Evolutionary conservation across 2,329 filamentous ascomycete genomes (phyloP).

Genomic region (Aspergillus ochraceus): DNA sequence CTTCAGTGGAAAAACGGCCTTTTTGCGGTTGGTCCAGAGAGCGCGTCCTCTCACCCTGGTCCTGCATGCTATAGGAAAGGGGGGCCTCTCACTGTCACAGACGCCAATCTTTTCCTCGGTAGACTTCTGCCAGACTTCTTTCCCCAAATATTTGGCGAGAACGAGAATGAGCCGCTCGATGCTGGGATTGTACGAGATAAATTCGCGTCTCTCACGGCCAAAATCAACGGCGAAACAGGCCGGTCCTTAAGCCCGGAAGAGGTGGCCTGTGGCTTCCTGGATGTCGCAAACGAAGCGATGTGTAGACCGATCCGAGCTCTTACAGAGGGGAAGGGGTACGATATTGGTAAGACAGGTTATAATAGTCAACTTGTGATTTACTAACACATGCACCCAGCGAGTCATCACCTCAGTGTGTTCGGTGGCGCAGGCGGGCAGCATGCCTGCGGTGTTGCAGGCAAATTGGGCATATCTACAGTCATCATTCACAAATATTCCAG

Average conservation of each 20-base stretch:
- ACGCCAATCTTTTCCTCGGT: slow-evolving; percentile 84
- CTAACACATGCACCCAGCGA: not conserved
- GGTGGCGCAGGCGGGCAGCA: slow-evolving; percentile 41
- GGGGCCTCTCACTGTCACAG: slow-evolving; percentile 87
- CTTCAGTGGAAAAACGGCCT: slow-evolving; percentile 84
- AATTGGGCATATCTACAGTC: slow-evolving; percentile 42
- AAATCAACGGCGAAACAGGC: not conserved
- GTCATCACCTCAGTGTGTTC: slow-evolving; percentile 31
- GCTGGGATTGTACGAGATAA: not conserved
- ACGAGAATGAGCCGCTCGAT: not conserved
- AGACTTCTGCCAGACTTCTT: slow-evolving; percentile 86
- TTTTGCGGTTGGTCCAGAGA: slow-evolving; percentile 88
- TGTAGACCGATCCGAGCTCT: not conserved
- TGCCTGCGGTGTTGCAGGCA: slow-evolving; percentile 43
- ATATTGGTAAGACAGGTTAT: not conserved
- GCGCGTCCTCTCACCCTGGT: slow-evolving; percentile 83
- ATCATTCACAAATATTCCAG: slow-evolving; percentile 47
- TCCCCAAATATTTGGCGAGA: slow-evolving; percentile 71
- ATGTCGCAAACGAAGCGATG: not conserved
- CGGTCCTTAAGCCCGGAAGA: not conserved
- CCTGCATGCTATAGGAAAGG: slow-evolving; percentile 90
- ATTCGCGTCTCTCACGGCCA: not conserved
- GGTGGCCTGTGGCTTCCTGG: not conserved
- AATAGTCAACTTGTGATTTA: slow-evolving; percentile 16
- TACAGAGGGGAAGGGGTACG: slow-evolving; percentile 5